These are phyloP conservation scores for Ophiostoma ulmi DNA, from an alignment of 2,329 filamentous ascomycete genomes.

Conservation along the genomic window DNA sequence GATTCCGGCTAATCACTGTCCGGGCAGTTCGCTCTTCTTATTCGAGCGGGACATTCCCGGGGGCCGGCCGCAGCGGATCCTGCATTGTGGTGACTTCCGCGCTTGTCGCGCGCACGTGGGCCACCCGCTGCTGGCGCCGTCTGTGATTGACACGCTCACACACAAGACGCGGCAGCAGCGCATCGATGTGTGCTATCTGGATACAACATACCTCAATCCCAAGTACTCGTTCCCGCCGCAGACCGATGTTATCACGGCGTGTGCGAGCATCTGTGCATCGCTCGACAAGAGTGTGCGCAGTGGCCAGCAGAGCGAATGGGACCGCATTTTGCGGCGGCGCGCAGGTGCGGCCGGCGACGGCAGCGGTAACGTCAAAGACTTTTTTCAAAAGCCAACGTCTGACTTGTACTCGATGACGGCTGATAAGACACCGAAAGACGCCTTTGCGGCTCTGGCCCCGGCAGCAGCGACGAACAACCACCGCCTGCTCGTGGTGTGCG, in stretches of 20 bases:
- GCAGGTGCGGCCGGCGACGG: conserved; percentile 33
- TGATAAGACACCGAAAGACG: conserved; percentile 17
- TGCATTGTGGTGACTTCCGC: conserved; percentile 94
- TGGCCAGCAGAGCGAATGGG: conserved; percentile 44
- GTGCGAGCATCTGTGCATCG: conserved; percentile 74
- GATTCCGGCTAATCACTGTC: conserved; percentile 95
- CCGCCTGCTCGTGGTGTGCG: conserved; percentile 82
- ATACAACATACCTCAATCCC: conserved; percentile 94
- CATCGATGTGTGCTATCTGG: conserved; percentile 92
- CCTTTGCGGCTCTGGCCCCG: conserved; percentile 28
- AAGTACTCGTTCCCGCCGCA: conserved; percentile 93
- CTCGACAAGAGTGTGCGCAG: conserved; percentile 36
- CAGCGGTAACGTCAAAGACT: conserved; percentile 47
- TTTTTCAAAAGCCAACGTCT: conserved; percentile 39
- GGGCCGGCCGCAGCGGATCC: conserved; percentile 66
- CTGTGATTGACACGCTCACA: conserved; percentile 59
- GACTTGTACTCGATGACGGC: conserved; percentile 9
- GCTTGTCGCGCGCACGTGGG: conserved; percentile 79
- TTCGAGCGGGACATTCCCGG: conserved; percentile 68
- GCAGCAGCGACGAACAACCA: conserved; percentile 9
- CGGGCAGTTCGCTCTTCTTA: conserved; percentile 86
- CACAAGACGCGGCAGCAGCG: conserved; percentile 74
- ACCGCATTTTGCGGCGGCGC: conserved; percentile 38
- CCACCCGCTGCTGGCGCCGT: conserved; percentile 75
- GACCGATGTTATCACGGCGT: conserved; percentile 78